phyloP scores from a whole-genome alignment of 2,329 filamentous ascomycete species.

The Colletotrichum liriopes region DNA sequence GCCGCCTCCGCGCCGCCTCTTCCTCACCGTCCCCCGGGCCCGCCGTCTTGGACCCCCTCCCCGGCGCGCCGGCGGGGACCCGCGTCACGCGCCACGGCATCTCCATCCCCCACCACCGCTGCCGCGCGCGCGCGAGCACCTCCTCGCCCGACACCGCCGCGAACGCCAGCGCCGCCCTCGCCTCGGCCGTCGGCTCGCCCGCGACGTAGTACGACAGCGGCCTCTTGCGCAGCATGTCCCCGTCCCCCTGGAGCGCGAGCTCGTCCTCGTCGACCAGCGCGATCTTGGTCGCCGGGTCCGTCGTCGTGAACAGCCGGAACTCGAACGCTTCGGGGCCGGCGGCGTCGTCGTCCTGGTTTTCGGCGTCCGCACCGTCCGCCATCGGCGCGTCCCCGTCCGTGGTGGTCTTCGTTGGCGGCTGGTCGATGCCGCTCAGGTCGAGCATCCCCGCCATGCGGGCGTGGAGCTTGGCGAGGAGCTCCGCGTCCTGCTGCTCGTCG shows the following conservation, averaged over 20 bases:
- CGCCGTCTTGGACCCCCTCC: not conserved
- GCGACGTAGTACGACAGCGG: slow-evolving; percentile 67
- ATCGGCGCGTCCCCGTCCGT: slow-evolving; percentile 33
- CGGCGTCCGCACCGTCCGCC: slow-evolving; percentile 36
- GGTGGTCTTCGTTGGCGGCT: slow-evolving; percentile 28
- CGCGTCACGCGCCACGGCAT: slow-evolving; percentile 72
- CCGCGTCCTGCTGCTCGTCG: slow-evolving; percentile 54
- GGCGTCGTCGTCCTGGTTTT: slow-evolving; percentile 45
- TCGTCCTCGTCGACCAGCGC: slow-evolving; percentile 63
- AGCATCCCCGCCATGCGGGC: slow-evolving; percentile 65
- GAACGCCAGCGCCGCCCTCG: slow-evolving; percentile 58
- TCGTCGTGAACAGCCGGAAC: slow-evolving; percentile 71
- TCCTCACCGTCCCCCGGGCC: slow-evolving; percentile 26
- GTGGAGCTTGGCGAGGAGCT: slow-evolving; percentile 61
- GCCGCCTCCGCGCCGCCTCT: slow-evolving; percentile 56
- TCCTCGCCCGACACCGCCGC: slow-evolving; percentile 69
- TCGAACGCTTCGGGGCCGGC: slow-evolving; percentile 62
- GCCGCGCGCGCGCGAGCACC: slow-evolving; percentile 60
- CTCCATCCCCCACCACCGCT: slow-evolving; percentile 71
- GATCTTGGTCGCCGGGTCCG: slow-evolving; percentile 63
- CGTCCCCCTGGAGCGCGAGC: slow-evolving; percentile 52
- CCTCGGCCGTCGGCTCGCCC: slow-evolving; percentile 53
- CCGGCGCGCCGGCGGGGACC: slow-evolving; percentile 49
- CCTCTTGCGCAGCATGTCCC: slow-evolving; percentile 55
- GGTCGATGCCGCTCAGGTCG: slow-evolving; percentile 54